Evolutionary conservation across 208 protist species (phyloP).

Genomic region (Crithidia brevicula): DNA sequence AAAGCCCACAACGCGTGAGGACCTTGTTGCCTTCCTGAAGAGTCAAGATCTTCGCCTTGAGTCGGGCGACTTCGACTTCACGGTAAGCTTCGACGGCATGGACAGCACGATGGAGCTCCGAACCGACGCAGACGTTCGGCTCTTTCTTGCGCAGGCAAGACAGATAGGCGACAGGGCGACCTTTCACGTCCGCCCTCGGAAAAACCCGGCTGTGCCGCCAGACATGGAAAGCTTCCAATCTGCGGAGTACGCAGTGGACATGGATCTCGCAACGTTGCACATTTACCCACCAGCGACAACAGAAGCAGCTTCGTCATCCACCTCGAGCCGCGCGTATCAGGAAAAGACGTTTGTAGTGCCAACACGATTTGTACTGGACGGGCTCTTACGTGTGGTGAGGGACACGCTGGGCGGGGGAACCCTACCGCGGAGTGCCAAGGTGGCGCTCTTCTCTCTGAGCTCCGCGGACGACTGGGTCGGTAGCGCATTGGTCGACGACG

Average conservation of each 20-base stretch:
- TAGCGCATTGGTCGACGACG: slow-evolving; percentile 27
- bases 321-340: background rate
- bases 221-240: slow-evolving; percentile 26
- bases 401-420: slow-evolving; percentile 24
- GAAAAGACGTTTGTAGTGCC: slow-evolving; percentile 68
- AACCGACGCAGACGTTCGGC: slow-evolving; percentile 29
- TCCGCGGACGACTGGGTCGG: background rate
- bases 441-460: slow-evolving; percentile 10
- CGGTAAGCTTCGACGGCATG: slow-evolving; percentile 21
- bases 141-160: slow-evolving; percentile 19
- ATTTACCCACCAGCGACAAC: slow-evolving; percentile 34
- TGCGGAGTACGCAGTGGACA: slow-evolving; percentile 36
- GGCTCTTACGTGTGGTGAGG: slow-evolving; percentile 40
- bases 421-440: background rate
- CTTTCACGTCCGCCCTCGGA: slow-evolving; percentile 37
- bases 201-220: background rate
- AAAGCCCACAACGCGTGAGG: slow-evolving; percentile 29
- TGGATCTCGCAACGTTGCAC: slow-evolving; percentile 53
- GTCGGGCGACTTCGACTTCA: slow-evolving; percentile 51
- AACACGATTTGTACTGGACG: slow-evolving; percentile 26
- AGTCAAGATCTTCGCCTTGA: slow-evolving; percentile 71
- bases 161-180: slow-evolving; percentile 15
- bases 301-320: background rate
- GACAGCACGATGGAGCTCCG: slow-evolving; percentile 9
- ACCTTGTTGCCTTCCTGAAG: slow-evolving; percentile 45